Percentiles rank a stretch among this genome's conserved stretches.
Conservation (phyloP, 2,329 filamentous ascomycete genomes). For the Lojkania enalia region DNA sequence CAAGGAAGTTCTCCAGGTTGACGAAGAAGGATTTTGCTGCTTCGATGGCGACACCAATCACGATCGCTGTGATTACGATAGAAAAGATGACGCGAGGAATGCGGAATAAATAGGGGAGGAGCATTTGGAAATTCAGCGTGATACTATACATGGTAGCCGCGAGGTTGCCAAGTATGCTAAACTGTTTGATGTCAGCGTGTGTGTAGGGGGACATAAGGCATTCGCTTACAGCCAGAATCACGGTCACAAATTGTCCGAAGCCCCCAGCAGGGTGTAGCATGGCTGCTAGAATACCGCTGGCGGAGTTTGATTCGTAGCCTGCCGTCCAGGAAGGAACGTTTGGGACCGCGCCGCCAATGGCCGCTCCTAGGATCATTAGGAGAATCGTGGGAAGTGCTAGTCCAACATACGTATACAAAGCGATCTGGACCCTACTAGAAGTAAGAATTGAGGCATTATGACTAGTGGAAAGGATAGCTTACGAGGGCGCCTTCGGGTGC, state of each 20-base stretch:
- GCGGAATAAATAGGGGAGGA: conserved; percentile 59
- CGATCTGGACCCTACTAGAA: conserved; percentile 45
- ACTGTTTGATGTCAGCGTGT: conserved; percentile 12
- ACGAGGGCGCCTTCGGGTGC: conserved; percentile 58
- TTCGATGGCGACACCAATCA: conserved; percentile 62
- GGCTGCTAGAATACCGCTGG: conserved; percentile 62
- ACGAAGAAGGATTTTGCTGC: conserved; percentile 61
- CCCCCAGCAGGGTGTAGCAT: conserved; percentile 62
- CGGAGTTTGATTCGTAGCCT: conserved; percentile 57
- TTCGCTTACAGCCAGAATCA: conserved; percentile 60
- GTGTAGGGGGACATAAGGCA: neutral
- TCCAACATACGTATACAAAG: conserved; percentile 61
- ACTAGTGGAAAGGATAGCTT: too few species aligned
- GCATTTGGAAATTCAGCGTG: conserved; percentile 66
- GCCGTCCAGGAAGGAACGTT: conserved; percentile 59
- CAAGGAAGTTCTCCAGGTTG: conserved; percentile 51
- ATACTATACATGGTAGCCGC: conserved; percentile 64
- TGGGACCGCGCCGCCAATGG: conserved; percentile 63
- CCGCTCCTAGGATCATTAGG: conserved; percentile 65
- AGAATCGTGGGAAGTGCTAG: conserved; percentile 59
- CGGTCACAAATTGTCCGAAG: conserved; percentile 65
- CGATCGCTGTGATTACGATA: conserved; percentile 60
- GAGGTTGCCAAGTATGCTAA: conserved; percentile 60
- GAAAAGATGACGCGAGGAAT: conserved; percentile 63
- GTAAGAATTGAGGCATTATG: neutral